Percentiles rank a stretch among this genome's conserved stretches.
Evolutionary conservation across 2,329 filamentous ascomycete genomes (phyloP).

Genomic region (Penicillium sp.): DNA sequence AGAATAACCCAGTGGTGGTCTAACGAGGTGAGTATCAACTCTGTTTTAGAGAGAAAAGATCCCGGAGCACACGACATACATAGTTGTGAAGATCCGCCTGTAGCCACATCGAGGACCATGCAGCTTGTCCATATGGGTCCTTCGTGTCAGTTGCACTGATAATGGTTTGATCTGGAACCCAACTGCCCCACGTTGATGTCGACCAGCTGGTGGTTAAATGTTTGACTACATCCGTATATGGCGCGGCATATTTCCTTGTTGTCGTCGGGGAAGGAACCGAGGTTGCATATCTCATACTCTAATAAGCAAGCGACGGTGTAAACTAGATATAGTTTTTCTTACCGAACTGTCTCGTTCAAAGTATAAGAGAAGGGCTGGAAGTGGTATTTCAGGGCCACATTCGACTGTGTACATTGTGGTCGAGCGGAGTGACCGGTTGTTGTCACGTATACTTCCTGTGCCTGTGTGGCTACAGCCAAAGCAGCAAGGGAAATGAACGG

Average conservation of each 20-base stretch:
- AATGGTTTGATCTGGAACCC: conserved; percentile 31
- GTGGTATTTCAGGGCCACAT: conserved; percentile 22
- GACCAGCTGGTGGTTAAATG: conserved; percentile 25
- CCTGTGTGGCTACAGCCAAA: conserved; percentile 11
- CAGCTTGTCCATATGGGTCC: conserved; percentile 38
- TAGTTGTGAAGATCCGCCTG: conserved; percentile 33
- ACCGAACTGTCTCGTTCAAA: conserved; percentile 32
- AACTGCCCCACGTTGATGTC: conserved; percentile 38
- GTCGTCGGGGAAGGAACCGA: conserved; percentile 34
- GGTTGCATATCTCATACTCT: conserved; percentile 29
- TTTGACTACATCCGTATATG: conserved; percentile 27
- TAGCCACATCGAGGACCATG: conserved; percentile 39
- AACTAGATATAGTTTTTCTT: neutral
- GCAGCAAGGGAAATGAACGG: neutral
- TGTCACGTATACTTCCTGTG: conserved; percentile 31
- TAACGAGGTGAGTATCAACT: neutral
- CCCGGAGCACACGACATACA: conserved; percentile 4
- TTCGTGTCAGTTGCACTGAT: conserved; percentile 30
- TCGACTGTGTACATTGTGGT: conserved; percentile 28
- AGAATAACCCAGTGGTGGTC: conserved; percentile 42
- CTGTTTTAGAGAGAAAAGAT: neutral
- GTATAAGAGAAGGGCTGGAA: conserved; percentile 33
- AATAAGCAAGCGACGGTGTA: conserved; percentile 7
- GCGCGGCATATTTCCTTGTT: conserved; percentile 31
- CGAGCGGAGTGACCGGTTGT: conserved; percentile 25